Evolutionary conservation across 2,329 filamentous ascomycete species (phyloP).

Genomic region (Aspergillaceae sp.): DNA sequence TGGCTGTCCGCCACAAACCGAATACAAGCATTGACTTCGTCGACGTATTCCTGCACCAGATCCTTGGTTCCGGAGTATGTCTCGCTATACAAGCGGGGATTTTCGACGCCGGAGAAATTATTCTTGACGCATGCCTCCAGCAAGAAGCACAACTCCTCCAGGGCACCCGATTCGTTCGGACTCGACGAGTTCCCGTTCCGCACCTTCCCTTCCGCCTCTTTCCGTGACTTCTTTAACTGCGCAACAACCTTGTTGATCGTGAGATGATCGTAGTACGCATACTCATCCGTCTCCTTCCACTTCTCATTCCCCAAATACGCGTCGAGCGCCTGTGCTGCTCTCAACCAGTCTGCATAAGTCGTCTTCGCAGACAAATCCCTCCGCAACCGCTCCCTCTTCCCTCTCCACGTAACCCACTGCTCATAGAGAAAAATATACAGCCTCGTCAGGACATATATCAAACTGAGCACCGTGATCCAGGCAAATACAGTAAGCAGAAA

Average conservation of each 20-base stretch:
- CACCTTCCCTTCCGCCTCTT: slow-evolving; percentile 34
- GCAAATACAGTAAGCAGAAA: slow-evolving; percentile 68
- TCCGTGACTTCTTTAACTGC: slow-evolving; percentile 51
- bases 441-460: slow-evolving; percentile 70
- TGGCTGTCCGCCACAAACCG: slow-evolving; percentile 60
- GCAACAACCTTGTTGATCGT: slow-evolving; percentile 70
- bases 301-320: slow-evolving; percentile 62
- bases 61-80: slow-evolving; percentile 98
- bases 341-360: slow-evolving; percentile 76
- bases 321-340: slow-evolving; percentile 71
- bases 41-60: slow-evolving; percentile 78
- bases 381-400: slow-evolving; percentile 62
- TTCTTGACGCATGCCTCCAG: slow-evolving; percentile 92
- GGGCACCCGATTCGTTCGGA: slow-evolving; percentile 39
- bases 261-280: slow-evolving; percentile 76
- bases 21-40: slow-evolving; percentile 56
- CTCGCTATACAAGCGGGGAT: slow-evolving; percentile 88
- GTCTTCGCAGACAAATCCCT: slow-evolving; percentile 61
- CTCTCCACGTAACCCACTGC: slow-evolving; percentile 82
- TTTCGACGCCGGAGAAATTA: slow-evolving; percentile 94
- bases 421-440: slow-evolving; percentile 91
- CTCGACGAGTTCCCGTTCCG: slow-evolving; percentile 11
- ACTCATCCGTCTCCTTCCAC: slow-evolving; percentile 46
- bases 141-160: slow-evolving; percentile 68
- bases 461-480: slow-evolving; percentile 68